phyloP scores from a whole-genome alignment of 2,329 filamentous ascomycete species.

The Aspergillus brasiliensis region DNA sequence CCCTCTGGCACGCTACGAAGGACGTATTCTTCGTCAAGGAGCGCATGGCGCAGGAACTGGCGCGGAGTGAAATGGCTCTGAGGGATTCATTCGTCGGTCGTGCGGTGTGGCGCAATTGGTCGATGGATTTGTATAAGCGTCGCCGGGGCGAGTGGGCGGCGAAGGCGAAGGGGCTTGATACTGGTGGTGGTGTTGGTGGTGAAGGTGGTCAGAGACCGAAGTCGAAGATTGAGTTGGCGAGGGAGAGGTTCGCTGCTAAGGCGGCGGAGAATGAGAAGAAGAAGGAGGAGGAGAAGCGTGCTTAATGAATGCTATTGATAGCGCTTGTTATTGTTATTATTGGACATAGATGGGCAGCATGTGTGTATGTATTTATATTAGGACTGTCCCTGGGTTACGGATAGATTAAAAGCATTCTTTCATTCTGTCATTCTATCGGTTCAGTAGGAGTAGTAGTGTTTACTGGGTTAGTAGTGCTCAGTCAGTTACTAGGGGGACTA shows the following conservation, averaged over 20 bases:
- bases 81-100: constrained; percentile 67
- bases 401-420: too few species aligned
- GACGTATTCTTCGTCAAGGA: constrained; percentile 69
- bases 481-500: too few species aligned
- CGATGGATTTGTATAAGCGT: constrained; percentile 70
- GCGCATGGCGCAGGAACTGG: constrained; percentile 65
- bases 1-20: constrained; percentile 64
- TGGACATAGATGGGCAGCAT: too few species aligned
- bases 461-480: too few species aligned
- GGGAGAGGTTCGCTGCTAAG: constrained; percentile 57
- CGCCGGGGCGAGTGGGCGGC: constrained; percentile 65
- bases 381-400: too few species aligned
- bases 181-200: constrained; percentile 27
- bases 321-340: too few species aligned
- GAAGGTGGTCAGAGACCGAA: constrained; percentile 41
- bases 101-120: constrained; percentile 74
- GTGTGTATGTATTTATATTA: too few species aligned
- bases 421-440: too few species aligned
- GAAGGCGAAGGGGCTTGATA: constrained; percentile 57
- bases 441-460: too few species aligned
- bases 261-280: constrained; percentile 23
- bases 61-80: constrained; percentile 59
- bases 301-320: neutral
- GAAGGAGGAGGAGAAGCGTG: constrained; percentile 5
- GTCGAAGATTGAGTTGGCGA: constrained; percentile 59